Percentiles rank a stretch among this genome's conserved stretches.
Conservation (phyloP, 129 eudicot species). For the Helianthus tuberosus region DNA sequence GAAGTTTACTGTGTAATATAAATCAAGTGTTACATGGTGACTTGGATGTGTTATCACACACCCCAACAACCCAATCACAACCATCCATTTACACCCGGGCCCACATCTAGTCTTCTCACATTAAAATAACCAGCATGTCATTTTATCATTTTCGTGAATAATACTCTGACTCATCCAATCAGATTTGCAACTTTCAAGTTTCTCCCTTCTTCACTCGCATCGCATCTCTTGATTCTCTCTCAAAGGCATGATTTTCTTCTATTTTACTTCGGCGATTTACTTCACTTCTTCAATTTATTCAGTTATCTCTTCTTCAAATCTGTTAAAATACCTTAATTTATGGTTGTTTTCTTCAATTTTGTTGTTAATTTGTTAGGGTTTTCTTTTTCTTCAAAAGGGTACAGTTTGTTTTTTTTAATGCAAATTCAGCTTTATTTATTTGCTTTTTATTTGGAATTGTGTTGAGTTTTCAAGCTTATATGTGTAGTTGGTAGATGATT, state of each 20-base stretch:
- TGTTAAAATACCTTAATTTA: constrained; percentile 20
- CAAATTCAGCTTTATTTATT: too few species aligned
- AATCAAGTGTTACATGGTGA: too few species aligned
- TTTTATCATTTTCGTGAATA: constrained; percentile 28
- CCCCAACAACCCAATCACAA: constrained; percentile 23
- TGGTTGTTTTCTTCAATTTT: not conserved
- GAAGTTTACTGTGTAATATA: too few species aligned
- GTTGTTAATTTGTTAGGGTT: too few species aligned
- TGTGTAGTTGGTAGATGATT: too few species aligned
- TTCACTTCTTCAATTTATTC: not conserved
- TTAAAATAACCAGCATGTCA: constrained; percentile 24
- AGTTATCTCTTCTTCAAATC: not conserved
- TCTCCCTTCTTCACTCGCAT: constrained; percentile 23
- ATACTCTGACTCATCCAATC: constrained; percentile 30
- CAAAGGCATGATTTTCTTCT: not conserved
- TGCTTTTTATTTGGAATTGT: too few species aligned
- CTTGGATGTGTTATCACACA: constrained; percentile 26
- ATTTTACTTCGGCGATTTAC: not conserved
- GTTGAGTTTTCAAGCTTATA: too few species aligned
- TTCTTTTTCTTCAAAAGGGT: too few species aligned
- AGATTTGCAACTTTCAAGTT: constrained; percentile 15
- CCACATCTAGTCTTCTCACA: constrained; percentile 22
- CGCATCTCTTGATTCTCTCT: constrained; percentile 15
- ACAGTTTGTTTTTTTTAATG: too few species aligned
- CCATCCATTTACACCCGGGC: not conserved